Conservation (phyloP, 1,284 basidiomycete species). For the Abortiporus biennis region DNA sequence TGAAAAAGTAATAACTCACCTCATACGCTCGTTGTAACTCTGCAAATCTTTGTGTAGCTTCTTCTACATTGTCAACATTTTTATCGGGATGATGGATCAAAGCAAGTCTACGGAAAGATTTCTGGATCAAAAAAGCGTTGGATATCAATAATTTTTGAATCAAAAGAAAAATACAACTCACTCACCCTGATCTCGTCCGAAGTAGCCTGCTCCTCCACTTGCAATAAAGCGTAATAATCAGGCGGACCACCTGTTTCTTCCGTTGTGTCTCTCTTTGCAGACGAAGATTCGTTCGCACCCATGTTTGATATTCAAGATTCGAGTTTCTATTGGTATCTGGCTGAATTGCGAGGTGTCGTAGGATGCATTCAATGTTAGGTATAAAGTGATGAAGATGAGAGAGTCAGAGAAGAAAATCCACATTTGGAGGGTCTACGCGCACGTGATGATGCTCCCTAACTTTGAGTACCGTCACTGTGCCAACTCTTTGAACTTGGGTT, state of each 20-base stretch:
- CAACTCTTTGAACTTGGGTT: too few relatives aligned
- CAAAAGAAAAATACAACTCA: slow-evolving; percentile 6
- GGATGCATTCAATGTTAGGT: too few relatives aligned
- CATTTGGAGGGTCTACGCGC: too few relatives aligned
- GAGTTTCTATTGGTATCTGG: neutral
- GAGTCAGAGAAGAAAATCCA: too few relatives aligned
- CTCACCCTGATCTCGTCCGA: slow-evolving; percentile 84
- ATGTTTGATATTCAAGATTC: slow-evolving; percentile 28
- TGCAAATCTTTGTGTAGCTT: slow-evolving; percentile 85
- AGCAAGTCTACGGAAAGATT: slow-evolving; percentile 78
- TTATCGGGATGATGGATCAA: slow-evolving; percentile 89
- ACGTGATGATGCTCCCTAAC: too few relatives aligned
- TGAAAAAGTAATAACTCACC: slow-evolving; percentile 32
- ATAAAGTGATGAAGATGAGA: too few relatives aligned
- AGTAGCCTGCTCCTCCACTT: slow-evolving; percentile 75
- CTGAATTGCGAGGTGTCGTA: neutral
- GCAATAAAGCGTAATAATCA: slow-evolving; percentile 81
- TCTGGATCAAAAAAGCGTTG: slow-evolving; percentile 39
- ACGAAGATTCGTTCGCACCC: slow-evolving; percentile 61
- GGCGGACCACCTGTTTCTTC: slow-evolving; percentile 26
- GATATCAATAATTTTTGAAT: slow-evolving; percentile 7
- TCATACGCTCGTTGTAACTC: slow-evolving; percentile 93
- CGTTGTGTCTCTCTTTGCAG: slow-evolving; percentile 28
- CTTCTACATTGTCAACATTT: slow-evolving; percentile 78
- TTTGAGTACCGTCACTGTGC: too few relatives aligned